Percentiles rank a stretch among this genome's conserved stretches.
These are phyloP conservation scores for Alternaria panax DNA, from an alignment of 2,329 filamentous ascomycete genomes.

Conservation along the genomic window DNA sequence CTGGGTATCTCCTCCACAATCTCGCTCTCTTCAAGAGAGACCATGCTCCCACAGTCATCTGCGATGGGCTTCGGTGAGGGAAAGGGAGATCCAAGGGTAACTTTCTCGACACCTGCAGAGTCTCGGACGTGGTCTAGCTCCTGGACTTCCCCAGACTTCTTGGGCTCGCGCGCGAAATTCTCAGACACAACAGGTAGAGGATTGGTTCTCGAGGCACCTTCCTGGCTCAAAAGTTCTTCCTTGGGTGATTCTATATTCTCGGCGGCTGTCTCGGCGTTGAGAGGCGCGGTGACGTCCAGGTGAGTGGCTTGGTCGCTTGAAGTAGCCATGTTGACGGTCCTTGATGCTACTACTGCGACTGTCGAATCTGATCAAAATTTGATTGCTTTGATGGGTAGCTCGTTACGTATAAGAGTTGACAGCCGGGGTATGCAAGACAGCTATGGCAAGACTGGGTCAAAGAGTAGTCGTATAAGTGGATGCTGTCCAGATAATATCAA, in stretches of 20 bases:
- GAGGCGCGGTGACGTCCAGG: too few species aligned
- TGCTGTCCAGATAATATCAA: neutral
- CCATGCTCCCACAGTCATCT: neutral
- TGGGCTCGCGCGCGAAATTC: too few species aligned
- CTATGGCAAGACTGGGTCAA: neutral
- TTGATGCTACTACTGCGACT: neutral
- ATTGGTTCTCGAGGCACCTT: neutral
- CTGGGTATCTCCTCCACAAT: neutral
- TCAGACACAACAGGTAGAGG: too few species aligned
- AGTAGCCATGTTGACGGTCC: neutral
- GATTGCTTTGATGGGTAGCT: neutral
- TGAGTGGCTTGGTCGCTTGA: neutral
- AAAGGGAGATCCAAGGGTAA: neutral
- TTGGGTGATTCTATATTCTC: neutral
- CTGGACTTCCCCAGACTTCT: neutral
- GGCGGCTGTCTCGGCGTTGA: fast-evolving
- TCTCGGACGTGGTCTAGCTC: neutral
- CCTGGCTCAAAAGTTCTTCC: neutral
- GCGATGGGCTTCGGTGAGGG: neutral
- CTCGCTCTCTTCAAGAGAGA: neutral
- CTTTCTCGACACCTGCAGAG: neutral
- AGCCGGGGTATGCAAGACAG: too few species aligned
- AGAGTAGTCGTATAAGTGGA: neutral
- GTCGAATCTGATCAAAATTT: neutral
- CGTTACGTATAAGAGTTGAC: too few species aligned